A percentile compares a stretch with the other conserved stretches of the same genome.
Conservation (phyloP, 305 asterid genomes). For the Galium porrigens region DNA sequence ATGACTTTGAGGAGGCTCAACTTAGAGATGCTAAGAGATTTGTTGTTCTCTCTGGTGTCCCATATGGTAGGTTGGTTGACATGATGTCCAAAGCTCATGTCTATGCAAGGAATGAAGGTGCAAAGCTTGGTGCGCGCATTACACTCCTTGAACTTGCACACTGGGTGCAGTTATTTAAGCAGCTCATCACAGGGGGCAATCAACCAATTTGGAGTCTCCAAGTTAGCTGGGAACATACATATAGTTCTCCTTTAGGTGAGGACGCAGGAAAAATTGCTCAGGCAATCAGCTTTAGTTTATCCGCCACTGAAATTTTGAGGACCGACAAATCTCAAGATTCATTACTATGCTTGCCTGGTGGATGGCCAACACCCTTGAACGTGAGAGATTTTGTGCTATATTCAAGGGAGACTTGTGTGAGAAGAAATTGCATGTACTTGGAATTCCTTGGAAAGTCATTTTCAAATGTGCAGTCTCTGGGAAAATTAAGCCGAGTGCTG, state of each 20-base stretch:
- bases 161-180: constrained; percentile 77
- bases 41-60: constrained; percentile 61
- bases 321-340: constrained; percentile 34
- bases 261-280: constrained; percentile 49
- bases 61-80: constrained; percentile 54
- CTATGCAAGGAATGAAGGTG: constrained; percentile 60
- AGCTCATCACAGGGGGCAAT: constrained; percentile 62
- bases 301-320: constrained; percentile 28
- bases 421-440: constrained; percentile 56
- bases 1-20: constrained; percentile 38
- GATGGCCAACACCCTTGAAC: constrained; percentile 82
- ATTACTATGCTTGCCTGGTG: constrained; percentile 58
- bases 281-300: constrained; percentile 33
- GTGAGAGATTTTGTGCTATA: constrained; percentile 48
- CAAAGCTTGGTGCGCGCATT: constrained; percentile 40
- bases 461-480: constrained; percentile 22
- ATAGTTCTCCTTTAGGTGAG: constrained; percentile 80
- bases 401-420: constrained; percentile 58
- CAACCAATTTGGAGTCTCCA: constrained; percentile 67
- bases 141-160: constrained; percentile 85
- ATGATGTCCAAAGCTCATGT: constrained; percentile 79
- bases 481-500: constrained; percentile 28
- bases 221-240: constrained; percentile 77
- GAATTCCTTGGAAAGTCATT: constrained; percentile 43
- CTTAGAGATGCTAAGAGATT: constrained; percentile 60